A percentile compares a stretch with the other conserved stretches of the same genome.
These are phyloP conservation scores for Vitis hybrid DNA, from an alignment of 177 flowering plant species.

Conservation along the genomic window DNA sequence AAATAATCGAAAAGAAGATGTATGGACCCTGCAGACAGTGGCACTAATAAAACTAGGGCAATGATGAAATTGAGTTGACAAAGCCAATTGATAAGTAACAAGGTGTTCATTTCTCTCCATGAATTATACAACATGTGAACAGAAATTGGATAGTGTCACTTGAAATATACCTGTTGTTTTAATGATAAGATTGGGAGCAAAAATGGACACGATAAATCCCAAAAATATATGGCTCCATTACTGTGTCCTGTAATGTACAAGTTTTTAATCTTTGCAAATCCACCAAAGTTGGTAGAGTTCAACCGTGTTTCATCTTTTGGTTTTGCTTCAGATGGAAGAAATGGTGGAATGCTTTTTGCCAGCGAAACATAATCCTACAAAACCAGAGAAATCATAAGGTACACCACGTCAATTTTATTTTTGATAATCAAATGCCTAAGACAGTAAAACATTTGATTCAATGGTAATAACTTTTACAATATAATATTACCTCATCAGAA, in stretches of 20 bases:
- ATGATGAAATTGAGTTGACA: background rate
- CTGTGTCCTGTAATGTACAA: constrained; percentile 83
- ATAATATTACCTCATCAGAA: constrained; percentile 52
- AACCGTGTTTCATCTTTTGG: constrained; percentile 42
- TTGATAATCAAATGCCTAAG: background rate
- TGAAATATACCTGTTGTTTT: constrained; percentile 61
- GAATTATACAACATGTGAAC: background rate
- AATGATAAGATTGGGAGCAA: constrained; percentile 56
- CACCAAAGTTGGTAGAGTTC: constrained; percentile 33
- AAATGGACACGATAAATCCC: constrained; percentile 78
- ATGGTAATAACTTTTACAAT: background rate
- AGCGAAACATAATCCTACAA: constrained; percentile 51
- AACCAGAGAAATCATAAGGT: constrained; percentile 5
- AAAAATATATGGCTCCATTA: constrained; percentile 75
- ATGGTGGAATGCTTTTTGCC: constrained; percentile 43
- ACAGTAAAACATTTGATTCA: background rate
- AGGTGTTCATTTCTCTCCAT: background rate
- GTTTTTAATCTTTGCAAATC: constrained; percentile 60
- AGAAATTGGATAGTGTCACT: background rate
- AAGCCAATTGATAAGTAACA: background rate
- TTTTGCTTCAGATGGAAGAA: constrained; percentile 54
- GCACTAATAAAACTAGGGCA: background rate
- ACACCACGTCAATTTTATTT: background rate
- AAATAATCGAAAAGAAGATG: background rate
- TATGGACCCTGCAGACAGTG: background rate